phyloP scores from a whole-genome alignment of 495 filamentous ascomycete genomes.

The Penicillium verhagenii region DNA sequence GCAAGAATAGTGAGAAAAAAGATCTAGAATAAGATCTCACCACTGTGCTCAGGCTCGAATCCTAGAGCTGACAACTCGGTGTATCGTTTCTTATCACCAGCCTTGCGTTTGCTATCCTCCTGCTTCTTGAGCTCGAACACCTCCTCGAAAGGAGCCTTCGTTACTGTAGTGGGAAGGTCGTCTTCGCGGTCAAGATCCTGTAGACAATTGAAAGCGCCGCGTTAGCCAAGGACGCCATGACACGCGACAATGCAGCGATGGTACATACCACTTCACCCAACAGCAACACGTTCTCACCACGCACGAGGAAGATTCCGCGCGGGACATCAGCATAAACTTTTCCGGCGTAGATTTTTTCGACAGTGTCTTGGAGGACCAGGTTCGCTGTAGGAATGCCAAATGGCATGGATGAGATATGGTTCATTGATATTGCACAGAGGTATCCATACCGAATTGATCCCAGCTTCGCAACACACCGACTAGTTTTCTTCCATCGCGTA shows the following conservation, averaged over 20 bases:
- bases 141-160: conserved; percentile 62
- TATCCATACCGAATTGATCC: conserved; percentile 88
- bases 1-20: not conserved
- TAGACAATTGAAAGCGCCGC: not conserved
- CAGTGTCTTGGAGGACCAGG: conserved; percentile 86
- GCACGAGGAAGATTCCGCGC: conserved; percentile 81
- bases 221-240: not conserved
- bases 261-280: conserved; percentile 80
- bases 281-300: conserved; percentile 90
- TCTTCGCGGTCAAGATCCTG: conserved; percentile 94
- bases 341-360: conserved; percentile 77
- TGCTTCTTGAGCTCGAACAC: conserved; percentile 73
- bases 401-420: conserved; percentile 5
- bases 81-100: conserved; percentile 64
- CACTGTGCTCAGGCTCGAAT: conserved; percentile 83
- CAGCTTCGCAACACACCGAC: conserved; percentile 91
- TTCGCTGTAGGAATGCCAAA: conserved; percentile 60
- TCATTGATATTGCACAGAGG: conserved; percentile 6
- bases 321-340: conserved; percentile 75
- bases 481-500: conserved; percentile 90
- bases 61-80: conserved; percentile 70
- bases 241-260: not conserved
- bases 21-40: conserved; percentile 66
- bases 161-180: conserved; percentile 68
- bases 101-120: conserved; percentile 65